Evolutionary conservation across 441 rosid genomes (phyloP).

Genomic region (Mallotus repandus): DNA sequence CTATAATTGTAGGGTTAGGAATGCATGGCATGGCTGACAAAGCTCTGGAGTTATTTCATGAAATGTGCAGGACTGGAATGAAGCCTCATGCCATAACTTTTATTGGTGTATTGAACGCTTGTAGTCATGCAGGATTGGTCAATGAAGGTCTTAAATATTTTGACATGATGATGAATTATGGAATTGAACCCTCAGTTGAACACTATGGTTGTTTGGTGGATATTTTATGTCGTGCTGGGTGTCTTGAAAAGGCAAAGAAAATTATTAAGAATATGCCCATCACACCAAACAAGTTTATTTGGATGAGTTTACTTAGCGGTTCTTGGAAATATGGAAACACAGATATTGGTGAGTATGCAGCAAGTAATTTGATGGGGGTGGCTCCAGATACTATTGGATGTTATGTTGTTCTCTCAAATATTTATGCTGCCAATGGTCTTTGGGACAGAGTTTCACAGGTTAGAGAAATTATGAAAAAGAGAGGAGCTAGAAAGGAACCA

Average conservation of each 20-base stretch:
- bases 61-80: constrained; percentile 45
- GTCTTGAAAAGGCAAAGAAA: constrained; percentile 53
- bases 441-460: constrained; percentile 50
- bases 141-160: constrained; percentile 57
- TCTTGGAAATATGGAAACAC: constrained; percentile 52
- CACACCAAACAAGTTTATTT: constrained; percentile 53
- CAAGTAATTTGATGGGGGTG: constrained; percentile 49
- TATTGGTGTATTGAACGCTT: constrained; percentile 63
- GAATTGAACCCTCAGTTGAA: constrained; percentile 50
- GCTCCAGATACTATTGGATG: constrained; percentile 59
- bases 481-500: constrained; percentile 44
- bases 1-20: constrained; percentile 65
- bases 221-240: constrained; percentile 62
- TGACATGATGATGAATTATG: constrained; percentile 41
- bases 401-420: constrained; percentile 58
- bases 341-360: constrained; percentile 59
- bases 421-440: constrained; percentile 48
- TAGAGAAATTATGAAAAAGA: constrained; percentile 52
- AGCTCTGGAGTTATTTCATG: constrained; percentile 45
- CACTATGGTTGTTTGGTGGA: constrained; percentile 71
- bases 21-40: constrained; percentile 54
- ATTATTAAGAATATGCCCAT: constrained; percentile 44
- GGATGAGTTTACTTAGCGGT: constrained; percentile 77
- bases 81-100: constrained; percentile 62
- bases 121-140: constrained; percentile 64